Evolutionary conservation across 805 yeast genomes (phyloP).

Genomic region (Saccharomycopsis synnaedendra): DNA sequence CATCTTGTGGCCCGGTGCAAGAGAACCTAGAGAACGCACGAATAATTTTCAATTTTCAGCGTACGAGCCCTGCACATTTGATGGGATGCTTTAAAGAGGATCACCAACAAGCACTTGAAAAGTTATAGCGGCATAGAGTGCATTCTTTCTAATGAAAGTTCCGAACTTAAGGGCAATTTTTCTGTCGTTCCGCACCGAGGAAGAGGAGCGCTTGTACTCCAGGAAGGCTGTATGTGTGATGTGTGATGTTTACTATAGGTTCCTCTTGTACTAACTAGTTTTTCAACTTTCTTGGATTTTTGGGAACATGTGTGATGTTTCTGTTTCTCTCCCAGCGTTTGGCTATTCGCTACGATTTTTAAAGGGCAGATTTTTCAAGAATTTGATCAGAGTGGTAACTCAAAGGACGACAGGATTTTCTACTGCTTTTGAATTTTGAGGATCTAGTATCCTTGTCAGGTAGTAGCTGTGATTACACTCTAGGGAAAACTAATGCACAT

Average conservation of each 20-base stretch:
- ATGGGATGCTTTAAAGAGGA: background rate
- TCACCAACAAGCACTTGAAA: background rate
- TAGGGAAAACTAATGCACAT: no score
- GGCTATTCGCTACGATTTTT: slow-evolving; percentile 16
- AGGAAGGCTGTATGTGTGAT: slow-evolving; percentile 45
- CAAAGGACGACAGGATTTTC: no score
- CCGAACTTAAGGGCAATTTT: slow-evolving; percentile 72
- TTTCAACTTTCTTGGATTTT: slow-evolving; percentile 65
- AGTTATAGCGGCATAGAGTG: background rate
- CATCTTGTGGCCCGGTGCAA: slow-evolving; percentile 33
- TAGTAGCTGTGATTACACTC: no score
- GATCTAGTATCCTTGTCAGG: no score
- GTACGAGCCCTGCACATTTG: no score
- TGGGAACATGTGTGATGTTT: slow-evolving; percentile 72
- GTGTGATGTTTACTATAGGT: background rate
- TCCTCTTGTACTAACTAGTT: slow-evolving; percentile 27
- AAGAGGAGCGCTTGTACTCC: slow-evolving; percentile 69
- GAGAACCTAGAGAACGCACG: background rate
- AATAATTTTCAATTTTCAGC: no score
- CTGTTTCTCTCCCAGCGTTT: slow-evolving; percentile 64
- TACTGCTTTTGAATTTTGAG: no score
- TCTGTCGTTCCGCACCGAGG: slow-evolving; percentile 75
- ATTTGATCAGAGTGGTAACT: no score
- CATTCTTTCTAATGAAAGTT: slow-evolving; percentile 35
- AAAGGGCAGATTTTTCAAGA: no score